These are phyloP conservation scores for Geranium brycei DNA, from an alignment of 345 rosid genomes.

Conservation along the genomic window DNA sequence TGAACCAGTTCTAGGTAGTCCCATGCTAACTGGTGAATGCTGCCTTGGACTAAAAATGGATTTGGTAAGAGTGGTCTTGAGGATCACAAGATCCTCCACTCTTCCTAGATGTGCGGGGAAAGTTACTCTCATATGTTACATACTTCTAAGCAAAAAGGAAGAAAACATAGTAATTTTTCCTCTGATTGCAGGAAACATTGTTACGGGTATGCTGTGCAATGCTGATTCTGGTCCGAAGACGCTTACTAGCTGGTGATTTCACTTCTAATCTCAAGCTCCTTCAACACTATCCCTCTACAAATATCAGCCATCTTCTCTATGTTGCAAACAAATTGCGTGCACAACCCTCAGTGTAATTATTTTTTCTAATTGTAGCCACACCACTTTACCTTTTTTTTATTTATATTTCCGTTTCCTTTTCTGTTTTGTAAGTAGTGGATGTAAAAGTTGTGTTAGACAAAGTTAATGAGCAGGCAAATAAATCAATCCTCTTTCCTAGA, in stretches of 20 bases:
- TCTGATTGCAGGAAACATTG: slow-evolving; percentile 61
- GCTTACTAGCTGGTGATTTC: slow-evolving; percentile 79
- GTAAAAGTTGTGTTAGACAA: background rate
- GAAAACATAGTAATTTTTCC: background rate
- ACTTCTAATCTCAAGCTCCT: slow-evolving; percentile 70
- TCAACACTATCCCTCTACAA: slow-evolving; percentile 70
- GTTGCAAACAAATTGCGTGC: slow-evolving; percentile 79
- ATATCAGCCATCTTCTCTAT: slow-evolving; percentile 71
- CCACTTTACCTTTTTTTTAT: background rate
- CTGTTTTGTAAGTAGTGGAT: background rate
- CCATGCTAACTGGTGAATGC: too few species aligned
- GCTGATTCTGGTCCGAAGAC: slow-evolving; percentile 74
- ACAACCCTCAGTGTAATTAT: slow-evolving; percentile 11
- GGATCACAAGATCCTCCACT: too few species aligned
- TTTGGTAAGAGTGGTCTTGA: too few species aligned
- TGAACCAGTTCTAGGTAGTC: too few species aligned
- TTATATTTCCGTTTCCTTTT: background rate
- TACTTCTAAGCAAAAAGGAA: background rate
- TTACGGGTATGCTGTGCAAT: slow-evolving; percentile 92
- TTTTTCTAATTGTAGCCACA: background rate
- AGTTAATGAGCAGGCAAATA: background rate
- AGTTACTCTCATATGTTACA: too few species aligned
- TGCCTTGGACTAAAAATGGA: too few species aligned
- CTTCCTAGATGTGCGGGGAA: too few species aligned
- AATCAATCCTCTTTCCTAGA: too few species aligned